These are phyloP conservation scores for Nakazawaea holstii DNA, from an alignment of 805 yeast species.

Conservation along the genomic window DNA sequence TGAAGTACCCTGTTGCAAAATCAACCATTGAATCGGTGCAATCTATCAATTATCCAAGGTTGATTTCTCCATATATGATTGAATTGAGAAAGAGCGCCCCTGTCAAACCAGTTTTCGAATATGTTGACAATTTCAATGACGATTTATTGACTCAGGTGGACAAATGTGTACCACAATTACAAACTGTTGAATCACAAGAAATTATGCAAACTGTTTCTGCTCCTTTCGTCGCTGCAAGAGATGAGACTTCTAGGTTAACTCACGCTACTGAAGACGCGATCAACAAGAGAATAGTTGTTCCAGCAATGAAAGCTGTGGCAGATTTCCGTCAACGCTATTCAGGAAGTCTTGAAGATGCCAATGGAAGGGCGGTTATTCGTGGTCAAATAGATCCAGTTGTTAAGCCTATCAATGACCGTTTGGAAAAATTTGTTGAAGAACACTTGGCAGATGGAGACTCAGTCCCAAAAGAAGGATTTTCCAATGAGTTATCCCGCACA, in stretches of 20 bases:
- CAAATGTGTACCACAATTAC: constrained; percentile 49
- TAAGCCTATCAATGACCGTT: constrained; percentile 51
- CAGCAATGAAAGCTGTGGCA: constrained; percentile 42
- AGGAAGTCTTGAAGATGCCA: constrained; percentile 41
- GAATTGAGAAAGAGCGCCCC: constrained; percentile 23
- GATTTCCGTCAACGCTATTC: constrained; percentile 45
- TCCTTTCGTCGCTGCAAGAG: constrained; percentile 45
- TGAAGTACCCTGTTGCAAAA: constrained; percentile 20
- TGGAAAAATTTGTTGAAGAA: constrained; percentile 38
- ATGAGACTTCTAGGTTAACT: constrained; percentile 25
- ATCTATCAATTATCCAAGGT: constrained; percentile 17
- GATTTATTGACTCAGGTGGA: constrained; percentile 54
- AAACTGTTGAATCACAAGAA: constrained; percentile 46
- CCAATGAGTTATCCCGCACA: constrained; percentile 58
- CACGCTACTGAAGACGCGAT: constrained; percentile 26
- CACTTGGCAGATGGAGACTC: constrained; percentile 41
- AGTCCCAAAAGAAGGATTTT: constrained; percentile 35
- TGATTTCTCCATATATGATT: constrained; percentile 17
- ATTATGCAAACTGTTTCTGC: constrained; percentile 41
- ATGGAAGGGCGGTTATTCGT: constrained; percentile 60
- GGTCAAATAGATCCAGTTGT: constrained; percentile 59
- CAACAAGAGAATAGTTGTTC: constrained; percentile 32
- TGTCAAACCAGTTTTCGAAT: constrained; percentile 39
- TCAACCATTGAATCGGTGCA: constrained; percentile 16
- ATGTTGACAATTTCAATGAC: constrained; percentile 52